Conservation (phyloP, 495 filamentous ascomycete genomes). For the Lepidopterella palustris region DNA sequence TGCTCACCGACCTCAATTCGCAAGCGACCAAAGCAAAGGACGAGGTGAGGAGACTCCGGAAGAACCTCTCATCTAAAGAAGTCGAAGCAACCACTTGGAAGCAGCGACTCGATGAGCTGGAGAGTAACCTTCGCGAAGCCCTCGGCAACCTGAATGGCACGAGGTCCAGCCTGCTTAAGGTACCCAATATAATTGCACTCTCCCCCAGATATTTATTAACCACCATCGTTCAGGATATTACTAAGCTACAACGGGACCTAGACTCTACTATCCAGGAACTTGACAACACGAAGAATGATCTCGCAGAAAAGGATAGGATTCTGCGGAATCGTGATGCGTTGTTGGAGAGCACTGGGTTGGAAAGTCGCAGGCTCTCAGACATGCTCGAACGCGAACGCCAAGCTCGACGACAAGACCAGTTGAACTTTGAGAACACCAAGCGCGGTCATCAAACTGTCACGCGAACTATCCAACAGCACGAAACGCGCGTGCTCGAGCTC, state of each 20-base stretch:
- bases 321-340: conserved; percentile 86
- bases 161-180: conserved; percentile 75
- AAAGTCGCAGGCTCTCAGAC: conserved; percentile 76
- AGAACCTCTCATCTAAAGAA: conserved; percentile 74
- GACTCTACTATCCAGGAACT: conserved; percentile 76
- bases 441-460: conserved; percentile 78
- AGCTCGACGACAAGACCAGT: conserved; percentile 72
- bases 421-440: conserved; percentile 79
- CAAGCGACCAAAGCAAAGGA: conserved; percentile 79
- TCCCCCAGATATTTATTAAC: conserved; percentile 23
- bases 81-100: conserved; percentile 85
- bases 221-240: conserved; percentile 57
- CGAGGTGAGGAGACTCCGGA: conserved; percentile 71
- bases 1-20: conserved; percentile 78
- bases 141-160: conserved; percentile 81
- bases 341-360: conserved; percentile 82
- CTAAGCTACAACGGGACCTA: conserved; percentile 79
- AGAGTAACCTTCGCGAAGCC: conserved; percentile 77
- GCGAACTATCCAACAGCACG: conserved; percentile 73
- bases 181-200: conserved; percentile 31
- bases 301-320: conserved; percentile 80
- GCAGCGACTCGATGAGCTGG: conserved; percentile 79
- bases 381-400: conserved; percentile 87
- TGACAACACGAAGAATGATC: conserved; percentile 62
- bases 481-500: conserved; percentile 75